Percentiles rank a stretch among this genome's conserved stretches.
Evolutionary conservation across 495 filamentous ascomycete species (phyloP).

Genomic region (Neurospora sp.): DNA sequence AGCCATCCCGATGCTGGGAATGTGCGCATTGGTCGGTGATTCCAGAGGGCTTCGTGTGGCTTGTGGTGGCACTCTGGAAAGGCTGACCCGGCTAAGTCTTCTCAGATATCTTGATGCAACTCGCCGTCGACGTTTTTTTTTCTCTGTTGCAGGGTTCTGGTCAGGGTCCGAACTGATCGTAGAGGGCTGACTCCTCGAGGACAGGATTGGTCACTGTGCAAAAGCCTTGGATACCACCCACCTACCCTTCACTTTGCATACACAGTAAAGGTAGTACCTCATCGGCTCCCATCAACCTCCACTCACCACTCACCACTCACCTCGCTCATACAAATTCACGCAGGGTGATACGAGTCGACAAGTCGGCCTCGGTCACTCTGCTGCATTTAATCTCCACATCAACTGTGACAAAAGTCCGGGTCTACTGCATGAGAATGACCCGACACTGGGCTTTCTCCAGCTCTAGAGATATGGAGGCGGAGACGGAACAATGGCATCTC

Average conservation of each 20-base stretch:
- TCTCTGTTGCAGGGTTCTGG: too few species aligned
- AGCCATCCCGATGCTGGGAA: background rate
- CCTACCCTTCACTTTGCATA: background rate
- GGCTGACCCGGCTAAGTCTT: background rate
- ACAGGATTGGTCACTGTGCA: background rate
- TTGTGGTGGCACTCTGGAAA: background rate
- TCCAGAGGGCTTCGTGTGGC: background rate
- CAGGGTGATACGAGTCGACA: background rate
- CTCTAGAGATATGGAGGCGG: background rate
- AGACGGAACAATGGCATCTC: background rate
- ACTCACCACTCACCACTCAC: background rate
- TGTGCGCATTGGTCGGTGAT: background rate
- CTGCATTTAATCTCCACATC: background rate
- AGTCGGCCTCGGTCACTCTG: background rate
- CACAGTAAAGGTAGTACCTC: background rate
- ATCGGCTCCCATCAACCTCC: background rate
- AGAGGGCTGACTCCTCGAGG: background rate
- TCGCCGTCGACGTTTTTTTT: too few species aligned
- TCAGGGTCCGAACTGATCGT: background rate
- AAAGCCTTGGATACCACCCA: background rate
- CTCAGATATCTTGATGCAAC: background rate
- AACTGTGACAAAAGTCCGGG: background rate
- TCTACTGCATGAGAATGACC: background rate
- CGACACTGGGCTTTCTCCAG: background rate
- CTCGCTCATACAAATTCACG: background rate